Evolutionary conservation across 805 yeast genomes (phyloP).

Genomic region (Candida boleticola): DNA sequence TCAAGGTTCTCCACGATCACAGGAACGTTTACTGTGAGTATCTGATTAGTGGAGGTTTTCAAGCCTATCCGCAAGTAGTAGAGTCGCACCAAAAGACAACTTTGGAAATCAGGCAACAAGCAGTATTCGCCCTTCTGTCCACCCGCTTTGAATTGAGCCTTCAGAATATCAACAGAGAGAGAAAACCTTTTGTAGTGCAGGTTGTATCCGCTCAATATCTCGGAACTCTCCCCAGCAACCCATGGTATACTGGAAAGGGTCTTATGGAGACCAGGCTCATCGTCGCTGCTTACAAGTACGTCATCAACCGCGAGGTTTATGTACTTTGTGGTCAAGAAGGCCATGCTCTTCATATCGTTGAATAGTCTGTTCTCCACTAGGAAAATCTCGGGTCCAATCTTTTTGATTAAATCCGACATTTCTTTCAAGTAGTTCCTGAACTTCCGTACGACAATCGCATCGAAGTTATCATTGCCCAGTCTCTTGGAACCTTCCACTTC

Average conservation of each 20-base stretch:
- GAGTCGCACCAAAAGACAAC: constrained; percentile 33
- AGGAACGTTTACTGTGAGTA: constrained; percentile 27
- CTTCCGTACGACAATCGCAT: constrained; percentile 30
- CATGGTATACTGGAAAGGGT: constrained; percentile 29
- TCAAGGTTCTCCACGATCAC: constrained; percentile 22
- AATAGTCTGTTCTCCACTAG: constrained; percentile 35
- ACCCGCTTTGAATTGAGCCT: constrained; percentile 26
- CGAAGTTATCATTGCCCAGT: constrained; percentile 28
- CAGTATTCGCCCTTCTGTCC: constrained; percentile 14
- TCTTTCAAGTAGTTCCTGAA: constrained; percentile 26
- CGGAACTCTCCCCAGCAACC: constrained; percentile 14
- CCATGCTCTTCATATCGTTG: constrained; percentile 34
- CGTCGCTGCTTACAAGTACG: not conserved
- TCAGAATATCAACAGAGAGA: constrained; percentile 25
- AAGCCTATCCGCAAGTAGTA: constrained; percentile 28
- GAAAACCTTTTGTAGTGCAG: constrained; percentile 29
- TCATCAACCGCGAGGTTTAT: not conserved
- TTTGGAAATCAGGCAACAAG: constrained; percentile 40
- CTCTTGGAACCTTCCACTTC: constrained; percentile 24
- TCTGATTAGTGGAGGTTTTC: constrained; percentile 19
- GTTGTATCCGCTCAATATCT: constrained; percentile 11
- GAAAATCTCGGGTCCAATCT: constrained; percentile 32
- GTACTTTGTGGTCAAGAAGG: constrained; percentile 32
- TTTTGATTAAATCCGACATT: constrained; percentile 26
- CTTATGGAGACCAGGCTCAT: constrained; percentile 19